Conservation (phyloP, 345 rosid species). For the Sonneratia alba region DNA sequence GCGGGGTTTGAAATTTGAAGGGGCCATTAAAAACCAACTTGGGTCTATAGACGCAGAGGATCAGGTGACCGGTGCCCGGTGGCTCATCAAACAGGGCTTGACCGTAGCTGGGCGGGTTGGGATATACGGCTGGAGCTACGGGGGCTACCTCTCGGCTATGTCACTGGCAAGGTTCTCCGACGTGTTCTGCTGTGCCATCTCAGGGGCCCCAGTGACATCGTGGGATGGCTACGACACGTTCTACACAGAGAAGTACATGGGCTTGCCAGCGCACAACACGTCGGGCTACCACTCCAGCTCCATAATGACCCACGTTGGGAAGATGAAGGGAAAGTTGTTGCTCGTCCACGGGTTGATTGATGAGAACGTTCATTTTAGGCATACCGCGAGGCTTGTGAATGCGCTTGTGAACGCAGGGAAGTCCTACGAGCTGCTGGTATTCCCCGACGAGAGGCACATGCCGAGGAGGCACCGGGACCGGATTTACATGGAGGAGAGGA, state of each 20-base stretch:
- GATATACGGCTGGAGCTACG: constrained; percentile 85
- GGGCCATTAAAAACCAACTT: constrained; percentile 42
- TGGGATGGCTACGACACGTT: constrained; percentile 97
- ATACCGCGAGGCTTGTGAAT: constrained; percentile 82
- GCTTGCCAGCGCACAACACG: constrained; percentile 40
- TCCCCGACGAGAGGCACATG: constrained; percentile 90
- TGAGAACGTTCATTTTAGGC: constrained; percentile 92
- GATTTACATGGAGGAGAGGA: constrained; percentile 85
- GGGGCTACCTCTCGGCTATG: constrained; percentile 86
- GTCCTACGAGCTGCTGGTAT: constrained; percentile 63
- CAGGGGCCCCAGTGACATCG: constrained; percentile 91
- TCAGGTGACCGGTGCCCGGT: constrained; percentile 73
- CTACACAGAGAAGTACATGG: constrained; percentile 95
- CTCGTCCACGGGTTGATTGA: constrained; percentile 92
- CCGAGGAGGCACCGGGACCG: constrained; percentile 56
- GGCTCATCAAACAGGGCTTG: constrained; percentile 75
- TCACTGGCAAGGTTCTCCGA: constrained; percentile 56
- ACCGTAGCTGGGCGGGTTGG: constrained; percentile 64
- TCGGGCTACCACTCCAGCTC: constrained; percentile 44
- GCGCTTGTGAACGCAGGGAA: constrained; percentile 66
- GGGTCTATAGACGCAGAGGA: constrained; percentile 69
- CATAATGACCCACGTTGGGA: constrained; percentile 61
- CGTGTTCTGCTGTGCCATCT: constrained; percentile 57
- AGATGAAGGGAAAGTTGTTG: constrained; percentile 55
- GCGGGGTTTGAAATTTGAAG: constrained; percentile 83